phyloP scores from a whole-genome alignment of 805 yeast species.

The Monosporozyma servazzii region DNA sequence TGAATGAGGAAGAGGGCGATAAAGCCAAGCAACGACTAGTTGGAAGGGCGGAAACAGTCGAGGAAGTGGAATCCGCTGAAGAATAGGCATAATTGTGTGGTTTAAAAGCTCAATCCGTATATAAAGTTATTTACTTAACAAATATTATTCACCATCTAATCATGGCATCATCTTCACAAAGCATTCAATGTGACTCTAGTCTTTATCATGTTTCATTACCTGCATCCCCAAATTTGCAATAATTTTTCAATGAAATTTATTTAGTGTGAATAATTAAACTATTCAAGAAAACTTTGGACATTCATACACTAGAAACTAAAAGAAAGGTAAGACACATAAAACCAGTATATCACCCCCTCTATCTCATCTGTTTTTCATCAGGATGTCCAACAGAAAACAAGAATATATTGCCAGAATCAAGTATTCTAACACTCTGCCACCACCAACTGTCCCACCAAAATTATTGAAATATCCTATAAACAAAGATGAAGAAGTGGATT shows the following conservation, averaged over 20 bases:
- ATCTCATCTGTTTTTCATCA: not conserved
- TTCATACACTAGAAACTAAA: not conserved
- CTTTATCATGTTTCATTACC: not conserved
- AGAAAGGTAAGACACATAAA: not conserved
- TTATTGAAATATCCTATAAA: conserved; percentile 44
- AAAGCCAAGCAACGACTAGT: not conserved
- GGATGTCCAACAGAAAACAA: conserved; percentile 43
- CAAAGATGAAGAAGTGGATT: conserved; percentile 37
- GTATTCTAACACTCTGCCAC: conserved; percentile 81
- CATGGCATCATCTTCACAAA: not conserved
- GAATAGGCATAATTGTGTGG: not conserved
- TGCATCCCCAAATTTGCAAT: not conserved
- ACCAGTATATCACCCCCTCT: not conserved
- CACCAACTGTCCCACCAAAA: conserved; percentile 89
- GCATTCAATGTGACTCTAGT: no score
- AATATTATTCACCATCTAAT: not conserved
- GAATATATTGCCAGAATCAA: conserved; percentile 75
- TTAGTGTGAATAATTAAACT: not conserved
- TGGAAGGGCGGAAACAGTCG: not conserved
- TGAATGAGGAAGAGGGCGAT: not conserved
- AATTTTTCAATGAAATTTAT: not conserved
- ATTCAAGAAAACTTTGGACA: not conserved
- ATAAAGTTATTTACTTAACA: not conserved
- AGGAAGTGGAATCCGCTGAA: not conserved
- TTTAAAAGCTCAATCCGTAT: not conserved